Evolutionary conservation across 352 stramenopile species (phyloP), one percentile per base, ranked within the genome.

Genomic region (Phytophthora capsici): DNA sequence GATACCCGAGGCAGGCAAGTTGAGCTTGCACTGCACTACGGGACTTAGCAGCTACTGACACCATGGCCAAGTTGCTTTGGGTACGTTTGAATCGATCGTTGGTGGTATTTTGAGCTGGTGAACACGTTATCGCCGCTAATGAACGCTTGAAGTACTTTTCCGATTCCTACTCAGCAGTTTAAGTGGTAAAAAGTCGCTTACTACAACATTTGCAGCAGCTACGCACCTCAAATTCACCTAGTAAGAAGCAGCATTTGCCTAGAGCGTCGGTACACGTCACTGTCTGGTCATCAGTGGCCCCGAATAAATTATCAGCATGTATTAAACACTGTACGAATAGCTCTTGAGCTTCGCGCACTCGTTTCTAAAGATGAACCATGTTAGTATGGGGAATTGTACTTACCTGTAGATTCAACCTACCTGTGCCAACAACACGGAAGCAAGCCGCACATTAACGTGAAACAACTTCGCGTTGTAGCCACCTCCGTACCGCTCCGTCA

Each of bases 21-120:
- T 74, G 66, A 1, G 38, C 20, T 10, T 48, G 50, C 2, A 69
- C 52, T 25, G 70, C 70, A 22, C 25, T 6, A 4, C 53, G 16
- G 3, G 77, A 88, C 3, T 67, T 74, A 4, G 56, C 54, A 6
- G 78, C 78, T 9, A 93, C 71, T 1, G 82, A 75, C 13, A 89
- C 55, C 64, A 87, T 70, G 10, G 80, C 84, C 20, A 93, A 32
- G 51, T 93, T 93, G 62, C 78, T 87, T 57, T 88, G 73, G 32
- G 64, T 68, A 6, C 82, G 84, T n/a, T 66, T 66, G 17, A 72
- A 64, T 30, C 7, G 56, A 17, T 73, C 50, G 55, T 25, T n/a
- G 46, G 23, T 56, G 58, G 54, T 22, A 47, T 5, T 59, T 22
- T 14, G 6, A 20, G n/a, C 58, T 43, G 48, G 43, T 0, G 36